phyloP scores from a whole-genome alignment of 495 filamentous ascomycete species.

The Filosporella fistucella region DNA sequence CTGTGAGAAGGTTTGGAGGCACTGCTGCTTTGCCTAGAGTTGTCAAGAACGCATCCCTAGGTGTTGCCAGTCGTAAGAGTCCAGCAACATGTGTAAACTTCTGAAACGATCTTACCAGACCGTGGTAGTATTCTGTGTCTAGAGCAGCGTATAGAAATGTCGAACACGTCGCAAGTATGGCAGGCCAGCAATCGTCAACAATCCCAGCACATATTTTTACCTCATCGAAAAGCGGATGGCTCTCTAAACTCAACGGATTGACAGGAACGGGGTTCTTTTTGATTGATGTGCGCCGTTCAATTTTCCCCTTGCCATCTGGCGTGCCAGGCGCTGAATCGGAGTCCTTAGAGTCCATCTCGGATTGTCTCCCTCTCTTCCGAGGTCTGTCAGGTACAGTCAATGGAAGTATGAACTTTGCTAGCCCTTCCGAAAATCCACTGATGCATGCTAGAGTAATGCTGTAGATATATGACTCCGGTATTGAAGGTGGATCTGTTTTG shows the following conservation, averaged over 20 bases:
- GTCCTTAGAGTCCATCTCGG: conserved; percentile 33
- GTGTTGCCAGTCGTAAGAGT: conserved; percentile 74
- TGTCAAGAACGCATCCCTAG: conserved; percentile 90
- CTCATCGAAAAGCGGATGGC: conserved; percentile 63
- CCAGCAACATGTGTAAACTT: conserved; percentile 95
- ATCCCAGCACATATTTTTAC: conserved; percentile 74
- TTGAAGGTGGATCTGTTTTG: conserved; percentile 75
- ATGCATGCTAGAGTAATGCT: conserved; percentile 85
- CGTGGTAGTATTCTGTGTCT: conserved; percentile 92
- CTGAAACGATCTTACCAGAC: conserved; percentile 89
- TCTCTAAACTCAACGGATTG: conserved; percentile 72
- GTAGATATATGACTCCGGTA: conserved; percentile 93
- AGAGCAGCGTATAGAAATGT: conserved; percentile 89
- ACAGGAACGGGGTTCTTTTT: conserved; percentile 63
- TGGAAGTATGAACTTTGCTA: conserved; percentile 89
- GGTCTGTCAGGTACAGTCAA: conserved; percentile 66
- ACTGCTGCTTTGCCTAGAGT: conserved; percentile 90
- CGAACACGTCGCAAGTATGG: conserved; percentile 86
- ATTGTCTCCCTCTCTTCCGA: conserved; percentile 41
- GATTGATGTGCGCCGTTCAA: conserved; percentile 42
- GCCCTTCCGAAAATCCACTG: conserved; percentile 78
- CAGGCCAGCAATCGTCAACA: conserved; percentile 92
- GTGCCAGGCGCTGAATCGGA: conserved; percentile 26
- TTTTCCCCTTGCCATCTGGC: conserved; percentile 34
- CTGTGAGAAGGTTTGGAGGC: conserved; percentile 66